Percentiles rank a stretch among this genome's conserved stretches.
Conservation (phyloP, 2,329 filamentous ascomycete genomes). For the Epichloe uncinata region DNA sequence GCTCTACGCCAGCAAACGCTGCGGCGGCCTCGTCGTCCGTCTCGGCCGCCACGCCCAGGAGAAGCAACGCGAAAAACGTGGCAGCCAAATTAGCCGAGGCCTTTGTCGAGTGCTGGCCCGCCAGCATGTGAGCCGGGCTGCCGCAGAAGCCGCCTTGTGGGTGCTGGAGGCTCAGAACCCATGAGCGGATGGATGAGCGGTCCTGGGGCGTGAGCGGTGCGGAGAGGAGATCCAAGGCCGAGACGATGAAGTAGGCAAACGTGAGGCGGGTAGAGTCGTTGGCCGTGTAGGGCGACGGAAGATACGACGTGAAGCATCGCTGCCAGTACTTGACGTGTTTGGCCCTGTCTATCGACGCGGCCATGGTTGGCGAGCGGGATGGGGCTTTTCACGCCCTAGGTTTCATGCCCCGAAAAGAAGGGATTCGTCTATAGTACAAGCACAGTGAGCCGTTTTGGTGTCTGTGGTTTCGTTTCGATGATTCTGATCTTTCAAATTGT, state of each 20-base stretch:
- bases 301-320: slow-evolving; percentile 66
- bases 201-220: slow-evolving; percentile 37
- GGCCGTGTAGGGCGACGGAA: slow-evolving; percentile 72
- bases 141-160: slow-evolving; percentile 79
- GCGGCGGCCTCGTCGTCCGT: slow-evolving; percentile 23
- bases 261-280: slow-evolving; percentile 87
- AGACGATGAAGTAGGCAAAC: slow-evolving; percentile 78
- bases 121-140: slow-evolving; percentile 51
- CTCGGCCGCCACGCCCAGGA: slow-evolving; percentile 43
- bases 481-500: too few species aligned
- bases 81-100: slow-evolving; percentile 61
- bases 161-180: slow-evolving; percentile 81
- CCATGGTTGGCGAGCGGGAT: slow-evolving; percentile 4
- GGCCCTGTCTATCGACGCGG: slow-evolving; percentile 37
- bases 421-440: too few species aligned
- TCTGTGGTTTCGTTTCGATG: too few species aligned
- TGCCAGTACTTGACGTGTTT: slow-evolving; percentile 86
- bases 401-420: too few species aligned
- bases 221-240: slow-evolving; percentile 70
- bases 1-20: slow-evolving; percentile 51
- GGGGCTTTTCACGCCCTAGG: not conserved
- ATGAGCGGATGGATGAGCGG: slow-evolving; percentile 41
- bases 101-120: slow-evolving; percentile 29
- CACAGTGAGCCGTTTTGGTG: too few species aligned
- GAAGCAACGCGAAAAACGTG: slow-evolving; percentile 81